Percentiles rank a stretch among this genome's conserved stretches.
These are phyloP conservation scores for Agaricus subrufescens DNA, from an alignment of 768 basidiomycete genomes.

Conservation along the genomic window DNA sequence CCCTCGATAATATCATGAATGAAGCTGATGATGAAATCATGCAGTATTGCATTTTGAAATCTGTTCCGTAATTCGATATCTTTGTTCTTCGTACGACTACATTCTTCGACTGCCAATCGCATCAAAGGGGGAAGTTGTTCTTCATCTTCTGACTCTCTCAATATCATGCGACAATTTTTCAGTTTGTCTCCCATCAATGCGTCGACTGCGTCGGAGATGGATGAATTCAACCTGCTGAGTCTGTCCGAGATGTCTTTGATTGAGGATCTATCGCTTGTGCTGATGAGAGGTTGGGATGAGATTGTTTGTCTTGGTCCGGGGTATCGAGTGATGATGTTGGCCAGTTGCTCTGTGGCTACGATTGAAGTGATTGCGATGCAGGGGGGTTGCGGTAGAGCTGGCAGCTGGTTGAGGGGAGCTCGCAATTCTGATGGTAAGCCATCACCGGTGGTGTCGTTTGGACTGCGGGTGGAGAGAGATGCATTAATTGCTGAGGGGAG, in stretches of 20 bases:
- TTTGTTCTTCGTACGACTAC: background rate
- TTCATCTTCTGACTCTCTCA: background rate
- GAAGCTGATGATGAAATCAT: background rate
- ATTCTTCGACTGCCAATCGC: background rate
- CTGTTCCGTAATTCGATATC: background rate
- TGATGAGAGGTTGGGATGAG: background rate
- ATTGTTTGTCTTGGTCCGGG: background rate
- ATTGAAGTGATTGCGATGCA: too few relatives aligned
- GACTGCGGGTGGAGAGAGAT: too few relatives aligned
- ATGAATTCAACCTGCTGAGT: background rate
- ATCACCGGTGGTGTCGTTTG: too few relatives aligned
- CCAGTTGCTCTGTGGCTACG: too few relatives aligned
- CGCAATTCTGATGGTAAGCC: too few relatives aligned
- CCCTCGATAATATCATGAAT: background rate
- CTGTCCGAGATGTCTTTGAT: background rate
- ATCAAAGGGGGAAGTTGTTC: background rate
- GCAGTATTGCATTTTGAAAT: background rate
- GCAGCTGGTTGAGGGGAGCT: too few relatives aligned
- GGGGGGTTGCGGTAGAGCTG: too few relatives aligned
- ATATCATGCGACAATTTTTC: background rate
- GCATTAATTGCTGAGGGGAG: too few relatives aligned
- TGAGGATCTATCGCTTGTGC: background rate
- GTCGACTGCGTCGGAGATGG: background rate
- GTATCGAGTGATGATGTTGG: too few relatives aligned
- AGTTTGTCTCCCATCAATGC: background rate